Base-by-base conservation (phyloP, 1,284 basidiomycete genomes). In the Trichosporon inkin region DNA sequence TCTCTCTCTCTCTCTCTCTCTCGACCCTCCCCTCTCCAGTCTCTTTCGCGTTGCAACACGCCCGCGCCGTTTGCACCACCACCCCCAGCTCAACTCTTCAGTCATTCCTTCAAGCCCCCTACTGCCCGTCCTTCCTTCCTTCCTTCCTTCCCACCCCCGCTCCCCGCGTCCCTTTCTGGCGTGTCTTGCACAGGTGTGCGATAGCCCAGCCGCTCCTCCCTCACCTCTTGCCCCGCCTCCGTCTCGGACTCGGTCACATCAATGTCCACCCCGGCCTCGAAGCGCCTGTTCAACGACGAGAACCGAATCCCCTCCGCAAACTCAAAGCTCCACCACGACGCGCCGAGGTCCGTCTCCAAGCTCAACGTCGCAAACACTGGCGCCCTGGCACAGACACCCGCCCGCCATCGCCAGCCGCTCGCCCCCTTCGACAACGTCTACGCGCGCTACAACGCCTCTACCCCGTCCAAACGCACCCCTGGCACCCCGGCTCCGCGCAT, bases 351-450 rank as follows among this genome's bases (percentile, higher is more conserved):
- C 20, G 32, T 44, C 52, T 49, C 52, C 56, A 54, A 40, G 54
- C 34, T 47, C 47, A 40, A 24, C 55, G 41, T 28, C 47, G 34
- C 13, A 20, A 49, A 19, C 57, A 49, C 24, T 24, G 38, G 19
- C 55, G 47, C 54, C n/a, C 35, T 38, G 19, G 19, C 41, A 5
- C 61, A 60, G 16, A 56, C 56, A 22, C 57, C 63, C 24, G 61
- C 64, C 17, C 64, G 64, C 40, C 59, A 55, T 28, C 61, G 64
- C 32, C 61, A 65, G 47, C 64, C 64, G 0, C 55, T 65, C 19
- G 61, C 64, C 10, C 55, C 61, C 14, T 53, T 61, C n/a, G 64
- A 62, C 51, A 56, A 65, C 59, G 34, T 47, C 44, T 53, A 55
- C 28, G 22, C 39, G 28, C 58, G 55, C 35, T 60, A 57, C 49